Conservation (phyloP, 2,329 filamentous ascomycete species). For the Stachybotrys elegans region DNA sequence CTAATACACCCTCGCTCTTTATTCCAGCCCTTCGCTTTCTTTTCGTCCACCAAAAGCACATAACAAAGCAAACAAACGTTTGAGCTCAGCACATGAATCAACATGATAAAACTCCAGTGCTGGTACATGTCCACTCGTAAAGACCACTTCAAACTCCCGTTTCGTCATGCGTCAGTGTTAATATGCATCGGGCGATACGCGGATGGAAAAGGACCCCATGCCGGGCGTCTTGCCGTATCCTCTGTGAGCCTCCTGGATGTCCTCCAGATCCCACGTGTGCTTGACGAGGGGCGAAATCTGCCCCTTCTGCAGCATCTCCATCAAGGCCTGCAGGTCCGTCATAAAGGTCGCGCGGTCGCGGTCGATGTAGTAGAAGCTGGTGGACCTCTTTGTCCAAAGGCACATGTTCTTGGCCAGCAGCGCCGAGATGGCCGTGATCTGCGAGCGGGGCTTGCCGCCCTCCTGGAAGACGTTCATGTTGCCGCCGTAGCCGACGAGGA, state of each 20-base stretch:
- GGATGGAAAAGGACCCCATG: constrained; percentile 30
- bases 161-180: no score
- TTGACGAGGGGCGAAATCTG: constrained; percentile 31
- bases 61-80: no score
- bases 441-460: constrained; percentile 24
- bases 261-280: constrained; percentile 34
- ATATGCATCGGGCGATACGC: constrained; percentile 9
- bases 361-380: constrained; percentile 30
- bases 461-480: constrained; percentile 26
- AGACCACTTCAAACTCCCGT: background rate
- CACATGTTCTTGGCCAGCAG: constrained; percentile 24
- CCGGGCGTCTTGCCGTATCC: constrained; percentile 28
- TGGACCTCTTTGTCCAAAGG: constrained; percentile 22
- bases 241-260: constrained; percentile 31
- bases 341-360: constrained; percentile 26
- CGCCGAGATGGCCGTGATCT: constrained; percentile 25
- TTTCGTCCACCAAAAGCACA: no score
- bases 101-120: no score
- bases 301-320: constrained; percentile 24
- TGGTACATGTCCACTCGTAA: no score
- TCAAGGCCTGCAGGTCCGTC: constrained; percentile 22
- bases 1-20: no score
- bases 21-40: no score
- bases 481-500: constrained; percentile 32
- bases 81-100: no score